These are phyloP conservation scores for Xylaria longipes DNA, from an alignment of 495 filamentous ascomycete species.

Conservation along the genomic window DNA sequence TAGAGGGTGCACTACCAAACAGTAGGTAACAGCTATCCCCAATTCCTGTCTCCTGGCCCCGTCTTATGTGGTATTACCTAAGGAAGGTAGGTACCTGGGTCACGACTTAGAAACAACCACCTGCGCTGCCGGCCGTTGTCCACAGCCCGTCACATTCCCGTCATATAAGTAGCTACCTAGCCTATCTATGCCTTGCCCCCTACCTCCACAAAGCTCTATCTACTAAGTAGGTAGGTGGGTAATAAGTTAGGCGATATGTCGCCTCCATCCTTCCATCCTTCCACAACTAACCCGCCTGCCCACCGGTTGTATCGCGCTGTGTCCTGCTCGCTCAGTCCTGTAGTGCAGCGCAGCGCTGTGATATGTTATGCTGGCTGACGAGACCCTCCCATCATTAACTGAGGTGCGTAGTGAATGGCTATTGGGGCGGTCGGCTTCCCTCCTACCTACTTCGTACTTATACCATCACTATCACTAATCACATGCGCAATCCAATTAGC, in stretches of 20 bases:
- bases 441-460: not conserved
- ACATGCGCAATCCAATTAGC: not conserved
- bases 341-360: not conserved
- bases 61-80: not conserved
- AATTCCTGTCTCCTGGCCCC: not conserved
- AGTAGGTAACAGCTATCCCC: too few relatives aligned
- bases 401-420: not conserved
- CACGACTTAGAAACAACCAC: not conserved
- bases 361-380: not conserved
- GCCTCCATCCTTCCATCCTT: not conserved
- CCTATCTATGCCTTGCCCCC: too few relatives aligned
- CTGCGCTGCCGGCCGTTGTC: not conserved
- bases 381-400: slow-evolving; percentile 14
- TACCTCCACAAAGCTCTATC: too few relatives aligned
- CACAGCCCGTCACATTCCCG: slow-evolving; percentile 18
- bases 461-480: not conserved
- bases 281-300: not conserved
- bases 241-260: not conserved
- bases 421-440: not conserved
- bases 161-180: slow-evolving; percentile 13
- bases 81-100: not conserved
- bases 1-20: too few relatives aligned
- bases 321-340: not conserved
- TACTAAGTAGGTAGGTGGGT: too few relatives aligned
- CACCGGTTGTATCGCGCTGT: not conserved